Base-by-base conservation (phyloP, 148 eudicot species). In the Fallopia convolvulus region DNA sequence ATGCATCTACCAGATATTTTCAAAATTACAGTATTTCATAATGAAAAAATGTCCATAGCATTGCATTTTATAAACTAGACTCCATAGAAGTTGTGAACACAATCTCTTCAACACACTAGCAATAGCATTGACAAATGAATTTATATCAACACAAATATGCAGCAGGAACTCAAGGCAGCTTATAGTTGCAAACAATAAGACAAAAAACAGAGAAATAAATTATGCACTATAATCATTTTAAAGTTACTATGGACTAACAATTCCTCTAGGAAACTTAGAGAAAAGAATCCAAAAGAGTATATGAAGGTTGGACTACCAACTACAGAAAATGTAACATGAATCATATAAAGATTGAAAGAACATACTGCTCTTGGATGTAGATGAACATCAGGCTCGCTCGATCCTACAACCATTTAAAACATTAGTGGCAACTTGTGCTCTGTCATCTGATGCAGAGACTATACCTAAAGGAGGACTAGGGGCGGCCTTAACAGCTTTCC, bases 321-420 rank as follows among this genome's bases (percentile, higher is more conserved):
- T 53, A 66, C 14, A 65, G 18, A 66, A 0, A 68, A 33, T 2
- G n/a, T 39, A 18, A 79, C 61, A 52, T 9, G 56, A 52, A 8
- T 46, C 46, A 79, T 1, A 32, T 33, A 23, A 41, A n/a, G 18
- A 53, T 40, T 21, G n/a, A 49, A 79, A 14, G 7, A 41, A 80
- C 93, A 78, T 92, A 95, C 99, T 77, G 99, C 99, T 91, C 99
- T 91, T 72, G 97, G 85, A 68, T 95, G 97, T 71, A 95, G 99
- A 81, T 90, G 97, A 77, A 95, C 99, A 82, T 88, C 97, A 74
- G 84, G 81, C 79, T 90, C 97, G 65, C 30, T 1, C 30, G 30
- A 68, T 58, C 32, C 91, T 89, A 84, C 93, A 87, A 73, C 89
- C 89, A 76, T 87, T 91, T 23, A 90, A 84, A 63, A 82, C 75